Percentiles rank a stretch among this genome's conserved stretches.
Conservation (phyloP, 2,329 filamentous ascomycete genomes). For the Epichloe uncinata region DNA sequence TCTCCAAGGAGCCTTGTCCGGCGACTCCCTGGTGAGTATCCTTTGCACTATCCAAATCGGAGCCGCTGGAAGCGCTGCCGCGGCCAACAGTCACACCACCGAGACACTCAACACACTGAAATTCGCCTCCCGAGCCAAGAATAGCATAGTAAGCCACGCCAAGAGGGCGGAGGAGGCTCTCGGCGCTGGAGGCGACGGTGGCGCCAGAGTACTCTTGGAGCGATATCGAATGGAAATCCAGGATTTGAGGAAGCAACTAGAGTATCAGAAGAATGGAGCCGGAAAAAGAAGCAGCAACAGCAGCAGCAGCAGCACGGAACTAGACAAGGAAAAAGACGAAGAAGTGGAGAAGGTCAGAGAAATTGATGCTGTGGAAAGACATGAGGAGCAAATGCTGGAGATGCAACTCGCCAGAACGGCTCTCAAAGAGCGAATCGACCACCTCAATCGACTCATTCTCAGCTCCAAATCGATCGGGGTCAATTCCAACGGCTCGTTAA, state of each 20-base stretch:
- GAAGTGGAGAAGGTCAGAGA: conserved; percentile 62
- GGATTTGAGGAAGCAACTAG: conserved; percentile 67
- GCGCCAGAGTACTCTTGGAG: conserved; percentile 76
- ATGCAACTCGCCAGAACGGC: conserved; percentile 96
- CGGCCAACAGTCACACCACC: conserved; percentile 60
- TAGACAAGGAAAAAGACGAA: conserved; percentile 47
- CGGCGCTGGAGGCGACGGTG: conserved; percentile 67
- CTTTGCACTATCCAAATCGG: conserved; percentile 91
- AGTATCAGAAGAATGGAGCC: conserved; percentile 56
- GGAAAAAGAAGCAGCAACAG: conserved; percentile 25
- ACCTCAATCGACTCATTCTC: conserved; percentile 86
- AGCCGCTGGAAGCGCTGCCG: conserved; percentile 59
- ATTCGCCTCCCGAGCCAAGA: conserved; percentile 92
- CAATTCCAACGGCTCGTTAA: conserved; percentile 63
- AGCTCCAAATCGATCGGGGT: conserved; percentile 94
- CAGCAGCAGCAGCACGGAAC: conserved; percentile 38
- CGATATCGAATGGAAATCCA: conserved; percentile 88
- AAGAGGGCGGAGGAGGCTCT: conserved; percentile 88
- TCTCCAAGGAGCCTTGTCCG: conserved; percentile 82
- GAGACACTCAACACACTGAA: conserved; percentile 95
- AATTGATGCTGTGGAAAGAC: conserved; percentile 69
- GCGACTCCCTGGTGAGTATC: conserved; percentile 95
- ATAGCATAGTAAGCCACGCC: conserved; percentile 93
- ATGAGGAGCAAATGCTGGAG: conserved; percentile 95
- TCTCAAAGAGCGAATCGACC: conserved; percentile 92